phyloP scores from a whole-genome alignment of 106 monocot species.

The Vanilla planifolia region DNA sequence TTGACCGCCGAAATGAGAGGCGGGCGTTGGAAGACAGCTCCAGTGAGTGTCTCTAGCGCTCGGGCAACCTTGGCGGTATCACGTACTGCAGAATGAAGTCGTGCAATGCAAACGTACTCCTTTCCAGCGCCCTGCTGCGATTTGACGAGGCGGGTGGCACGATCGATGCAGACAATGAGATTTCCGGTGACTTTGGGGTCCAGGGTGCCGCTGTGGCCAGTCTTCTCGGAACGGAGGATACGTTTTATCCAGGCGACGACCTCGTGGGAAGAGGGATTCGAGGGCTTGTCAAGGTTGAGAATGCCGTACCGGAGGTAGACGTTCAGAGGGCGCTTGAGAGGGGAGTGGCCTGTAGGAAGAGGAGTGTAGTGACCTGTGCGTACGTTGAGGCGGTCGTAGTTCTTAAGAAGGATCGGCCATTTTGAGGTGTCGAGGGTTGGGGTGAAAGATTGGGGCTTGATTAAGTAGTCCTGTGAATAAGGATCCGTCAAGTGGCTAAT shows the following conservation, averaged over 20 bases:
- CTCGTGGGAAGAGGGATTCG: conserved; percentile 93
- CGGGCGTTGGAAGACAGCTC: conserved; percentile 88
- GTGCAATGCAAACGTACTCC: conserved; percentile 92
- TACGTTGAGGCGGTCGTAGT: conserved; percentile 86
- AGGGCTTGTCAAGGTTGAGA: conserved; percentile 94
- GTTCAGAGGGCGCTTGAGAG: conserved; percentile 67
- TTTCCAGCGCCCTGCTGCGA: conserved; percentile 98
- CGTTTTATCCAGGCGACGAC: conserved; percentile 96
- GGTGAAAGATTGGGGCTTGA: conserved; percentile 68
- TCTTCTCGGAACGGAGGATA: conserved; percentile 80
- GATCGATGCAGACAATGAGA: conserved; percentile 89
- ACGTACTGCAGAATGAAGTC: conserved; percentile 51
- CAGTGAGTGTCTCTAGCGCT: conserved; percentile 77
- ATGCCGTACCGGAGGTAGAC: conserved; percentile 78
- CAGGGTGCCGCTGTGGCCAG: conserved; percentile 91
- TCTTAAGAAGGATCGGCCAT: conserved; percentile 90
- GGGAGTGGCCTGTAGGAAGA: conserved; percentile 75
- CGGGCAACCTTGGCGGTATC: conserved; percentile 55
- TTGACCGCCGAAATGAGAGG: conserved; percentile 92
- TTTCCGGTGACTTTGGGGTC: conserved; percentile 98
- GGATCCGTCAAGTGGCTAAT: conserved; percentile 5
- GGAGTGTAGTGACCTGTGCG: conserved; percentile 98
- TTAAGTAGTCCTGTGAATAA: conserved; percentile 33
- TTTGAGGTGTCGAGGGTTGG: conserved; percentile 63
- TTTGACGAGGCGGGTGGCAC: conserved; percentile 91